Conservation (phyloP, 83 land plant species). For the Thuja plicata region DNA sequence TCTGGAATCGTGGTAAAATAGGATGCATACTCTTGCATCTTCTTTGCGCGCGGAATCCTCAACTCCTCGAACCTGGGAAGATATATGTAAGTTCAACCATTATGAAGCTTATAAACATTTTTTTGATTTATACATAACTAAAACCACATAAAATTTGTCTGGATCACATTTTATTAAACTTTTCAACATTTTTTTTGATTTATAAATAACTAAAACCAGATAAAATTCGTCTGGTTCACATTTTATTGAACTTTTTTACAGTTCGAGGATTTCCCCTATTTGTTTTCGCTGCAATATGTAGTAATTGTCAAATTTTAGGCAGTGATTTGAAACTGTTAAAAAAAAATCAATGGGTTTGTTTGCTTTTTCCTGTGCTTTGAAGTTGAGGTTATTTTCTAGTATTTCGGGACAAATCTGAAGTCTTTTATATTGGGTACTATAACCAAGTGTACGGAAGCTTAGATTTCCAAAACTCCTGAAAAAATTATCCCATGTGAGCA, state of each 20-base stretch:
- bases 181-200: background rate
- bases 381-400: background rate
- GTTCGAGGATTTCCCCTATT: background rate
- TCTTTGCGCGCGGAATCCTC: slow-evolving; percentile 5
- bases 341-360: too few relatives aligned
- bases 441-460: background rate
- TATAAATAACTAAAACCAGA: too few relatives aligned
- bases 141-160: background rate
- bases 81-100: background rate
- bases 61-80: background rate
- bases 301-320: too few relatives aligned
- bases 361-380: background rate
- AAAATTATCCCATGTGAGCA: background rate
- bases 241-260: too few relatives aligned
- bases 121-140: background rate
- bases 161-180: background rate
- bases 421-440: too few relatives aligned
- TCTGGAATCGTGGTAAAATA: slow-evolving; percentile 2
- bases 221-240: too few relatives aligned
- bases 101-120: background rate
- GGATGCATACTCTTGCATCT: slow-evolving; percentile 7
- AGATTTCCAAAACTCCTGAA: background rate
- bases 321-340: background rate
- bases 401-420: background rate
- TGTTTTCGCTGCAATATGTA: background rate